Base-by-base conservation (phyloP, 140 eudicot species). In the Flaveria floridana region DNA sequence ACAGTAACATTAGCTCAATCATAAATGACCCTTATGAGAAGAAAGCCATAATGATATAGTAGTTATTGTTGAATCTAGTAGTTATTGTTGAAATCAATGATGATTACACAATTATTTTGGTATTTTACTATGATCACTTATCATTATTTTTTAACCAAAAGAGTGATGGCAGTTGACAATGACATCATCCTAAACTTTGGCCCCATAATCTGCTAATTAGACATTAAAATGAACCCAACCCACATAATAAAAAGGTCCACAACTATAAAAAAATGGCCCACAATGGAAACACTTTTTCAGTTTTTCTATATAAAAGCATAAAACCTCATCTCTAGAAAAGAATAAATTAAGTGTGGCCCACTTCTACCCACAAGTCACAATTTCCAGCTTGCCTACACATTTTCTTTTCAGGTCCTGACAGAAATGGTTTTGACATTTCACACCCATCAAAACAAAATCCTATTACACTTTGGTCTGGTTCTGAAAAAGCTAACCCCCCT, bases 301-400 rank as follows among this genome's bases (percentile, higher is more conserved):
- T 3, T 28, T 34, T 34, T 34, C 7, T 15, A 42, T 74, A 9
- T 15, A 58, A n/a, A 48, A 70, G 51, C 41, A 9, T 7, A 70
- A 50, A 47, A 73, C 77, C 46, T 71, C 73, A 73, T 72, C 61
- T 68, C 50, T 44, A 65, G 42, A 78, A 73, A 55, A 19, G 69
- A 79, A 64, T 72, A 72, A 72, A 23, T 72, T 46, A 66, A 55
- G 78, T 73, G 64, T 53, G 80, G 47, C 84, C 79, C 41, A 42
- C 65, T 0, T 68, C 65, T 55, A 55, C 65, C 53, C 65, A 74
- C 23, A 80, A 68, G 76, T 80, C 72, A 68, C 68, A 68, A 74
- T 73, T 74, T 68, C 58, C 80, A 74, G 84, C 84, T 74, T 74
- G 76, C 72, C 51, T 68, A 34, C 39, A 74, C 57, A 80, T 74